Base-by-base conservation (phyloP, 352 stramenopile species). In the Globisporangium polare region DNA sequence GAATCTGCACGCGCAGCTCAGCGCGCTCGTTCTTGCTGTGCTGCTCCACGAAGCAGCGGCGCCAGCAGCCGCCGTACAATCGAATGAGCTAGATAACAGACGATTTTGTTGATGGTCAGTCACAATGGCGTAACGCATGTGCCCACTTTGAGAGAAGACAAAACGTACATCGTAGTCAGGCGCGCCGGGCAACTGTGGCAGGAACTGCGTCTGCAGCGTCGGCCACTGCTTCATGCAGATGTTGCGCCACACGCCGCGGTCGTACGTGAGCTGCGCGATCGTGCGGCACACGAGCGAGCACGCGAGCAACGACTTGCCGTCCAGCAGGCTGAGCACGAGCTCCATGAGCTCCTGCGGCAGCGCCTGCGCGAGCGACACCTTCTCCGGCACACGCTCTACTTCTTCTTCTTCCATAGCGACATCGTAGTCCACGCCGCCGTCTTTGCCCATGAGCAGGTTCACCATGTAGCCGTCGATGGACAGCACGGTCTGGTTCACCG, bases 111-210 rank as follows among this genome's bases (percentile, higher is more conserved):
- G 55, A 9, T 31, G 22, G 31, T 65, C 2, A 60, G 41, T 39
- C 5, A 31, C 39, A 4, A 7, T 43, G 5, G 12, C 46, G 26
- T 52, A 13, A 46, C 46, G 10, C 46, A 33, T 26, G 18, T 24
- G 6, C 12, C 24, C 7, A 42, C 27, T 58, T 59, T 60, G 20
- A 18, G 13, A 22, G 20, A 57, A 15, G 2, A 13, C 20, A 46
- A 29, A 58, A 69, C 77, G 59, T 77, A 89, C 83, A 66, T 92
- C 83, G 65, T 92, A 94, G 56, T 92, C 82, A 0, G 81, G 80
- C 0, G 85, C 83, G 10, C 81, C 85, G 0, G 85, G 85, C 7
- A 92, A 39, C 62, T 94, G 85, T 43, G 81, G 75, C 22, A 94
- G 65, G 41, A 81, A 50, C 45, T 86, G 79, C 15, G 77, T 72